Evolutionary conservation across 192 early-diverging fungal genomes (phyloP), one percentile per base, ranked within the genome.

Genomic region (Rhizoclosmatium globosum): DNA sequence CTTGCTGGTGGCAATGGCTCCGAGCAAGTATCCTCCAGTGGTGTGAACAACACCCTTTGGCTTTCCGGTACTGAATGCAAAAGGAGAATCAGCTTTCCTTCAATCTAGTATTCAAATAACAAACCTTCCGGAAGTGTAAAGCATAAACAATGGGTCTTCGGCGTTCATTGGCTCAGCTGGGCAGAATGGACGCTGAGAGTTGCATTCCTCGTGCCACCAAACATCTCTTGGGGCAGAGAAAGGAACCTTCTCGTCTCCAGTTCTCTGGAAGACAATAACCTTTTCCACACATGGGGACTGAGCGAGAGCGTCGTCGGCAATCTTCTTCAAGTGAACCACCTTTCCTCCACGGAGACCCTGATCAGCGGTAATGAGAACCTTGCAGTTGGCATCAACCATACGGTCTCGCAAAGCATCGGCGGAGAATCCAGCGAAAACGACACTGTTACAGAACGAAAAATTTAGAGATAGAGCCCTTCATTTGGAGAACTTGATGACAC

Each of bases 361-460:
- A 84, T 99, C 96, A 72, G 97, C 91, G 0, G 97, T 99, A 71
- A 99, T 89, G 39, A 99, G 89, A 23, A 99, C 71, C 74, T 89
- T 90, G 73, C 93, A 93, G 56, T 86, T 83, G 59, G 93, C 93
- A 72, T 99, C 96, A 41, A 88, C 81, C 57, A 99, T 93, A 81
- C 97, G 95, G 86, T 97, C 96, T 56, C 95, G 93, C 38, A 99
- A 88, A 4, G 96, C 94, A 46, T 95, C 93, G 53, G 96, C 90
- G 48, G 94, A 96, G 87, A 99, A 99, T 45, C 97, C 97, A 7
- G 97, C 97, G 90, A 99, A 99, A 74, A 99, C 93, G 57, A 99
- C 97, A 23, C 92, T 87, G 58, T 17, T 4, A 46, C 58, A n/a
- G 15, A 50, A 56, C 3, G 31, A 41, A 69, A 44, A 71, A 62